Percentiles rank a stretch among this genome's conserved stretches.
Evolutionary conservation across 257 asterid species (phyloP).

Genomic region (Coffea canephora): DNA sequence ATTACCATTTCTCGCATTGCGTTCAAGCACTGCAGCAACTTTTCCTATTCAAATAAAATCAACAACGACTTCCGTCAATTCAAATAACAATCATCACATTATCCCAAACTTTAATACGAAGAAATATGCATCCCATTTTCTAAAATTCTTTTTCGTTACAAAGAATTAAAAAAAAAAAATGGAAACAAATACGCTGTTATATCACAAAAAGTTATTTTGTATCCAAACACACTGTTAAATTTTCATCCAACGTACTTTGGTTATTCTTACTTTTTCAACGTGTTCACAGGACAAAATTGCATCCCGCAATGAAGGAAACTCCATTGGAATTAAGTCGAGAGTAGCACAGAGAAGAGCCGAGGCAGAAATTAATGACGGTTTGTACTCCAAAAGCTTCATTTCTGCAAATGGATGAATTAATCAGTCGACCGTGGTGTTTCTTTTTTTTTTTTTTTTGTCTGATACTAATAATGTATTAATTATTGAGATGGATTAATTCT

Average conservation of each 20-base stretch:
- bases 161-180: too few relatives aligned
- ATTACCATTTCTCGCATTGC: slow-evolving; percentile 32
- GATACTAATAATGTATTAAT: too few relatives aligned
- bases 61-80: neutral
- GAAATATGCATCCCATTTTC: too few relatives aligned
- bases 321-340: slow-evolving; percentile 35
- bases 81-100: too few relatives aligned
- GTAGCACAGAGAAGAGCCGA: slow-evolving; percentile 53
- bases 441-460: too few relatives aligned
- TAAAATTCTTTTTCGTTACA: too few relatives aligned
- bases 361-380: slow-evolving; percentile 55
- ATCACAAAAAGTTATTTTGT: too few relatives aligned
- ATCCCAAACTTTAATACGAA: neutral
- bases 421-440: too few relatives aligned
- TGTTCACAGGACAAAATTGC: slow-evolving; percentile 34
- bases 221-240: too few relatives aligned
- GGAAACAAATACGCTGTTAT: too few relatives aligned
- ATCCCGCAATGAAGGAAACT: slow-evolving; percentile 31
- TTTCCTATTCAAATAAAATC: slow-evolving; percentile 27
- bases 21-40: slow-evolving; percentile 35
- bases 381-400: slow-evolving; percentile 39
- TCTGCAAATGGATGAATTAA: slow-evolving; percentile 22
- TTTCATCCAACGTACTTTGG: neutral
- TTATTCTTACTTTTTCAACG: slow-evolving; percentile 35
- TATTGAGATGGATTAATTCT: slow-evolving; percentile 3